These are phyloP conservation scores for Aureobasidium pullulans DNA, from an alignment of 2,329 filamentous ascomycete species.

Conservation along the genomic window DNA sequence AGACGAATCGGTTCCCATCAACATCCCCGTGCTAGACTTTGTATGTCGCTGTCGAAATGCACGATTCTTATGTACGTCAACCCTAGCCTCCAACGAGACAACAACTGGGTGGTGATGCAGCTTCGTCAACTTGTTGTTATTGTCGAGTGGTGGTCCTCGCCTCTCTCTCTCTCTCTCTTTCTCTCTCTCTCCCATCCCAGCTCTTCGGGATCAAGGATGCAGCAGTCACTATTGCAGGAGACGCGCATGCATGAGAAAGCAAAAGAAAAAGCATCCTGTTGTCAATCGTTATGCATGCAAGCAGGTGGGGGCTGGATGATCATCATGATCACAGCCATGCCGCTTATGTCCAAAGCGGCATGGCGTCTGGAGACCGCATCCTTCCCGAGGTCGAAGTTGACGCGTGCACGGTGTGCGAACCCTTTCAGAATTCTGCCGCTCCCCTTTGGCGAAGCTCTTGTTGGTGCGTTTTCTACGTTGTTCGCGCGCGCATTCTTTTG, in stretches of 20 bases:
- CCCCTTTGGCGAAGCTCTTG: neutral
- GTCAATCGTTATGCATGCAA: conserved; percentile 11
- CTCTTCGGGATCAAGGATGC: neutral
- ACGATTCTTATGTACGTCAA: too few species aligned
- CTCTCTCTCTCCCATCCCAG: neutral
- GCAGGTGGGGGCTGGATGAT: conserved; percentile 8
- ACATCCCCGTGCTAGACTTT: too few species aligned
- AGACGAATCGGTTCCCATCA: neutral
- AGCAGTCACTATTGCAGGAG: conserved; percentile 1
- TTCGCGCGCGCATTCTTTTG: neutral
- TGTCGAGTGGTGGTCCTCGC: too few species aligned
- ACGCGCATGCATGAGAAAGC: neutral
- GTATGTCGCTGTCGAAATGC: too few species aligned
- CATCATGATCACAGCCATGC: conserved; percentile 9
- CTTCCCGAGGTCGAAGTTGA: conserved; percentile 4
- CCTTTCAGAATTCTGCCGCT: neutral
- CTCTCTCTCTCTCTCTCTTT: too few species aligned
- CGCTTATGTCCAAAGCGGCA: conserved; percentile 7
- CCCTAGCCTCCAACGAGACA: too few species aligned
- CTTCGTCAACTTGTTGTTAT: too few species aligned
- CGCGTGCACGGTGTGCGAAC: neutral
- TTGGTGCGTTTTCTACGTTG: conserved; percentile 3
- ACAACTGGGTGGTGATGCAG: too few species aligned
- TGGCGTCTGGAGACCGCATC: conserved; percentile 10
- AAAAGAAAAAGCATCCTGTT: neutral